Evolutionary conservation across 2,329 filamentous ascomycete species (phyloP).

Genomic region (Colletotrichum magnum): DNA sequence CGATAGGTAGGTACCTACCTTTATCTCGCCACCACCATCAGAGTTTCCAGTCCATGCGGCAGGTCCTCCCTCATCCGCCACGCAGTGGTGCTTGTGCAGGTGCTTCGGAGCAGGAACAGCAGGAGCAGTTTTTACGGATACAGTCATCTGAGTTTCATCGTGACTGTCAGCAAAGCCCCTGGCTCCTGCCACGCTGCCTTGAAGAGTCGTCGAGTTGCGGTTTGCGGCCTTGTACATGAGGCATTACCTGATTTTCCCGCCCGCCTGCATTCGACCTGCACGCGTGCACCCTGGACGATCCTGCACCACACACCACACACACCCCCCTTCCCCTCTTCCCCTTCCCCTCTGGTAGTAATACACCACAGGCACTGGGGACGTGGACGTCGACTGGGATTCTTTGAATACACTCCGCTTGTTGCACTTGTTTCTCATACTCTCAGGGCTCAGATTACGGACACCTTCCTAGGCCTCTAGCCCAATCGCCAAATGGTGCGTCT

Average conservation of each 20-base stretch:
- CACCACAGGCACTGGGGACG: no score
- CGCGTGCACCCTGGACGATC: conserved; percentile 26
- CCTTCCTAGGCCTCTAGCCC: background rate
- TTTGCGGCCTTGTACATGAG: conserved; percentile 33
- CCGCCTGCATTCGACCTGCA: conserved; percentile 13
- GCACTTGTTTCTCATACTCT: conserved; percentile 20
- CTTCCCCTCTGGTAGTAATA: background rate
- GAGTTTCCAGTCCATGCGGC: no score
- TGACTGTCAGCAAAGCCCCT: conserved; percentile 9
- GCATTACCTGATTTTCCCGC: conserved; percentile 29
- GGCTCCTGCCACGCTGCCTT: conserved; percentile 2
- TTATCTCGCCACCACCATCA: no score
- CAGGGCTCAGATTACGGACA: background rate
- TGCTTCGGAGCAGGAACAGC: background rate
- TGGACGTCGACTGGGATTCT: no score
- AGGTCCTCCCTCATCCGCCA: no score
- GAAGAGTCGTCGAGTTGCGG: conserved; percentile 9
- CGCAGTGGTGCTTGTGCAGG: background rate
- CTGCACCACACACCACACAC: conserved; percentile 1
- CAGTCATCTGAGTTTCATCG: conserved; percentile 19
- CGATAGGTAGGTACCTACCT: no score
- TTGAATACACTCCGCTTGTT: background rate
- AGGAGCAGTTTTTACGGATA: background rate
- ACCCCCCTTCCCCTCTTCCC: conserved; percentile 1
- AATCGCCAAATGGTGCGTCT: conserved; percentile 4